Conservation (phyloP, 2,329 filamentous ascomycete genomes). For the Didymella exigua region DNA sequence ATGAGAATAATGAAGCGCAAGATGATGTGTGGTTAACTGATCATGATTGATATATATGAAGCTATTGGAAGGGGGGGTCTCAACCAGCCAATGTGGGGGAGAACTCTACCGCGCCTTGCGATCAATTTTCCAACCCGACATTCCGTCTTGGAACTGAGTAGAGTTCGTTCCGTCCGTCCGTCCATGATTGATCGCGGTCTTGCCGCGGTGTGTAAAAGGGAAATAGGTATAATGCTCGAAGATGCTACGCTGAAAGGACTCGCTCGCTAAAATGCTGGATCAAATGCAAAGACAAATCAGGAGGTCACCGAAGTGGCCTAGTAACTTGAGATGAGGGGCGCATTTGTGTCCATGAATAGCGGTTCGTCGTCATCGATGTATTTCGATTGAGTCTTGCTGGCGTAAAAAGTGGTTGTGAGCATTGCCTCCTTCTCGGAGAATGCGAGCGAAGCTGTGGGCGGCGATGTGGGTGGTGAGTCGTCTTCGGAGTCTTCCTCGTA, state of each 20-base stretch:
- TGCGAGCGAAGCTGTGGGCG: conserved; percentile 52
- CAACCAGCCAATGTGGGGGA: conserved; percentile 30
- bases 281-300: conserved; percentile 39
- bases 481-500: conserved; percentile 58
- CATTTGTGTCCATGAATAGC: conserved; percentile 50
- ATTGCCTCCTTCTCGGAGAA: conserved; percentile 56
- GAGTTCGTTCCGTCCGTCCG: conserved; percentile 11
- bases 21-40: conserved; percentile 17
- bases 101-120: conserved; percentile 28
- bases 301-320: conserved; percentile 42
- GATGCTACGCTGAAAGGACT: conserved; percentile 40
- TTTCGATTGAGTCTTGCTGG: conserved; percentile 45
- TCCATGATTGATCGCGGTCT: conserved; percentile 16
- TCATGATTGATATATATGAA: conserved; percentile 33
- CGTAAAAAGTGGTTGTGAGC: conserved; percentile 54
- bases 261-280: conserved; percentile 48
- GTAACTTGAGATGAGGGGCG: conserved; percentile 50
- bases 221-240: conserved; percentile 39
- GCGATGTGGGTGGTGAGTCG: conserved; percentile 55
- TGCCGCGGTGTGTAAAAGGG: conserved; percentile 27
- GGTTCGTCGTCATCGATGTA: conserved; percentile 47
- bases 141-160: conserved; percentile 18
- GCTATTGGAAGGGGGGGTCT: conserved; percentile 33
- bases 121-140: conserved; percentile 12
- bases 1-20: conserved; percentile 15